phyloP scores from a whole-genome alignment of 495 filamentous ascomycete genomes.

The Neurospora sp. region DNA sequence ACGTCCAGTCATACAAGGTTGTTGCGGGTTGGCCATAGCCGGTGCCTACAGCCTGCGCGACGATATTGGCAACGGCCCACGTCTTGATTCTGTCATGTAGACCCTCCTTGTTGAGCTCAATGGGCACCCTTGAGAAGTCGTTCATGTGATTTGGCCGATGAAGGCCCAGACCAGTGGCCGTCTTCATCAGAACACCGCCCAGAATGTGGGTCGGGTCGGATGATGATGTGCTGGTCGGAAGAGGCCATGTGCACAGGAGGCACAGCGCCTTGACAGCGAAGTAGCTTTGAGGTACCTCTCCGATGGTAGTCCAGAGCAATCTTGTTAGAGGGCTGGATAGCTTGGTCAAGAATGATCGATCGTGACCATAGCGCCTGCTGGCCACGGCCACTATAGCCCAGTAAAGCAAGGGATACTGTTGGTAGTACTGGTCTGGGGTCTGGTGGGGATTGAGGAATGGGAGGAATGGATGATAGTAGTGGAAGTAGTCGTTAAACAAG shows the following conservation, averaged over 20 bases:
- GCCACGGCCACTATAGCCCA: conserved; percentile 83
- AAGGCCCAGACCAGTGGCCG: conserved; percentile 81
- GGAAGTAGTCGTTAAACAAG: conserved; percentile 75
- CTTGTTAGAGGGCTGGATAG: conserved; percentile 63
- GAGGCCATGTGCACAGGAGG: conserved; percentile 82
- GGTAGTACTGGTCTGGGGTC: conserved; percentile 65
- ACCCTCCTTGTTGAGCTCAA: conserved; percentile 77
- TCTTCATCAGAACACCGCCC: conserved; percentile 85
- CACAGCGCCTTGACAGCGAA: conserved; percentile 87
- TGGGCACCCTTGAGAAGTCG: conserved; percentile 75
- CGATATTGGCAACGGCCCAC: conserved; percentile 88
- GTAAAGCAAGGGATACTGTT: conserved; percentile 65
- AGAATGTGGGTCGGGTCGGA: conserved; percentile 86
- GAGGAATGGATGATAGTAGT: conserved; percentile 73
- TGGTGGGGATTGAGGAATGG: conserved; percentile 67
- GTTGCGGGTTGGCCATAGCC: conserved; percentile 85
- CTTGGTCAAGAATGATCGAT: conserved; percentile 55
- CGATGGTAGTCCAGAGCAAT: conserved; percentile 72
- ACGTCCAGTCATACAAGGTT: conserved; percentile 81
- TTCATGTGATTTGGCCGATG: conserved; percentile 84
- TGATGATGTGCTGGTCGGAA: conserved; percentile 77
- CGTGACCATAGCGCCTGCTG: conserved; percentile 58
- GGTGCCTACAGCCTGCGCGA: conserved; percentile 83
- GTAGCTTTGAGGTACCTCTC: conserved; percentile 75
- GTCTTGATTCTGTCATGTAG: conserved; percentile 77